phyloP scores from a whole-genome alignment of 2,329 filamentous ascomycete species.

The Coniochaeta pulveracea region DNA sequence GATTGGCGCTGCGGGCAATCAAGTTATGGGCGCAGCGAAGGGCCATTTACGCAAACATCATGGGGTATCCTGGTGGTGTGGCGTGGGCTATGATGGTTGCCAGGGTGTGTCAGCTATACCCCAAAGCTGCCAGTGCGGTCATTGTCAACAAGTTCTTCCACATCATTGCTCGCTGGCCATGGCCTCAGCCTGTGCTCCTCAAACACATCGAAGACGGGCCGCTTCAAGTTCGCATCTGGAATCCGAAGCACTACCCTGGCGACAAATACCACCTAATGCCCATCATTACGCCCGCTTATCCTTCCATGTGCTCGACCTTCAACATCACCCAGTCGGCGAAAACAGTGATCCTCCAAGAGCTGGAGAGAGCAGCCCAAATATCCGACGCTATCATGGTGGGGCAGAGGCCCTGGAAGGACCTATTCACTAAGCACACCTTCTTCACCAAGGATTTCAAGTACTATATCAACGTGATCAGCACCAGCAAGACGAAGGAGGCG shows the following conservation, averaged over 20 bases:
- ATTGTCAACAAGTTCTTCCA: slow-evolving; percentile 92
- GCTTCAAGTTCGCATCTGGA: slow-evolving; percentile 82
- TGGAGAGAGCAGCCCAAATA: slow-evolving; percentile 66
- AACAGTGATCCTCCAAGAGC: slow-evolving; percentile 70
- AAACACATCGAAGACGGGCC: slow-evolving; percentile 78
- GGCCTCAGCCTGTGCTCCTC: slow-evolving; percentile 86
- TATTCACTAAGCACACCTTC: slow-evolving; percentile 86
- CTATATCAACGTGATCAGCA: slow-evolving; percentile 79
- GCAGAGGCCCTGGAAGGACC: slow-evolving; percentile 69
- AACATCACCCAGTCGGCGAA: slow-evolving; percentile 85
- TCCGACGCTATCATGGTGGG: slow-evolving; percentile 70
- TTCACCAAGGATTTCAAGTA: slow-evolving; percentile 93
- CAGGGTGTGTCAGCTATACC: slow-evolving; percentile 90
- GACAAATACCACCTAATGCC: slow-evolving; percentile 91
- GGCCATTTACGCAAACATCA: slow-evolving; percentile 90
- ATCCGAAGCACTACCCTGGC: slow-evolving; percentile 73
- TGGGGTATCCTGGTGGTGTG: slow-evolving; percentile 92
- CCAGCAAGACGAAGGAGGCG: slow-evolving; percentile 72
- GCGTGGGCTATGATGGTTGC: slow-evolving; percentile 98
- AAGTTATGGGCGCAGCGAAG: slow-evolving; percentile 93
- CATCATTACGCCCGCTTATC: slow-evolving; percentile 94
- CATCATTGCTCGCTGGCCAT: slow-evolving; percentile 83
- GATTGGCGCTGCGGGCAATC: slow-evolving; percentile 78
- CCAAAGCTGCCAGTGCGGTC: slow-evolving; percentile 77
- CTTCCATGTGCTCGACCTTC: slow-evolving; percentile 95